Evolutionary conservation across 75 land plant genomes (phyloP), one percentile per base, ranked within the genome.

Genomic region (Selaginella tamariscina): DNA sequence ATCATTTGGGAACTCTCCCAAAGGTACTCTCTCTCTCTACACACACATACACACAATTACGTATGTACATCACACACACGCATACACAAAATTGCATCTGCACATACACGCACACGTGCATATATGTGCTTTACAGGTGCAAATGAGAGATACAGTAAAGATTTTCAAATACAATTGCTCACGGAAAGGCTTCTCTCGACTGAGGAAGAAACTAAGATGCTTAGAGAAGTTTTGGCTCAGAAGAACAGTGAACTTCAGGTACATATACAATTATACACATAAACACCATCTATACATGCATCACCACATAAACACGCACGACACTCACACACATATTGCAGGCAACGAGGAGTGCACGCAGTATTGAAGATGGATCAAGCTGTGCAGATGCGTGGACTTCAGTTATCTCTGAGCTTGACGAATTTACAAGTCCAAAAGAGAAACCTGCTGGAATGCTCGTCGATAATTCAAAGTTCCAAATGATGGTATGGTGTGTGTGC

Each of bases 311-410:
- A 11, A 49, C 54, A n/a, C n/a, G n/a, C n/a, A n/a, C n/a, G n/a
- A n/a, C n/a, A n/a, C n/a, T n/a, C n/a, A n/a, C 54, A 49, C 11
- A 20, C 54, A 11, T 49, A 20, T 11, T 49, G 54, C 20, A 11
- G 54, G 20, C 20, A 20, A 11, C 54, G 11, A 49, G 54, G 20
- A 11, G 18, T 49, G 54, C 11, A 20, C 20, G 54, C 54, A 20
- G 20, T 11, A 49, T 20, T 21, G 29, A 54, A 21, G 73, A 33
- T 20, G 73, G 44, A 26, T 68, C 68, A 8, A 54, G 32, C 59
- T 44, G 68, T 54, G 55, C 74, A 21, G 74, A 66, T 29, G 30
- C 70, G n/a, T 73, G 75, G 75, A 68, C 75, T 9, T 67, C 75
- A 32, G 75, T 70, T 23, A 59, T 73, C 21, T 29, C 63, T 1